Evolutionary conservation across 768 basidiomycete genomes (phyloP), one percentile per base, ranked within the genome.

Genomic region (Mycena amicta): DNA sequence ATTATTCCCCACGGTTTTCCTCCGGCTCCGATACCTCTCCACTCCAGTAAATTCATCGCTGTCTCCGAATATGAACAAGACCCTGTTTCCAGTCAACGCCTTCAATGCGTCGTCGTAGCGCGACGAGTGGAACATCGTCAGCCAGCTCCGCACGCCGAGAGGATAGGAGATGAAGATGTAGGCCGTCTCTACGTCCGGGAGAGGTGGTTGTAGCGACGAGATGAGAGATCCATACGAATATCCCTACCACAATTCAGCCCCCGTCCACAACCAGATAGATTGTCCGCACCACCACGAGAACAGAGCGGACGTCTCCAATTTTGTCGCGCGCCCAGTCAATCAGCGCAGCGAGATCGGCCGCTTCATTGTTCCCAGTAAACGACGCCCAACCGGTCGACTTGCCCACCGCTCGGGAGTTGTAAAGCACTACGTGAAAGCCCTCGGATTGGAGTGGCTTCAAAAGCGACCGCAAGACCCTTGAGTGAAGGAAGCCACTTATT

Each of bases 171-270:
- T 71, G 39, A 93, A 68, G 45, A 92, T 74, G 68, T 92, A 88
- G 13, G 81, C 81, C 0, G 83, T 86, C 66, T 75, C 78, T 45
- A 87, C 67, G n/a, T 74, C 72, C 18, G 76, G 73, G 2, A 87
- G 72, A 2, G 83, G 66, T 0, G 89, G 86, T 56, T 85, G 84
- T 59, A 89, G 72, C 6, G 89, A 89, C 12, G 83, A 82, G 33
- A 90, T 85, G 29, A 94, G 76, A 2, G 89, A 84, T 1, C 92
- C 92, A 77, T 92, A 78, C 11, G 92, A 93, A 71, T 94, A 94
- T 4, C 90, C 90, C 89, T 92, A 51, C 26, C 28, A n/a, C 5
- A 40, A 12, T 16, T 25, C 30, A 54, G 11, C 13, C 29, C 46
- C n/a, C n/a, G n/a, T n/a, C n/a, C n/a, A n/a, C n/a, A n/a, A n/a